Evolutionary conservation across 106 monocot genomes (phyloP).

Genomic region (Platanthera guangdongensis): DNA sequence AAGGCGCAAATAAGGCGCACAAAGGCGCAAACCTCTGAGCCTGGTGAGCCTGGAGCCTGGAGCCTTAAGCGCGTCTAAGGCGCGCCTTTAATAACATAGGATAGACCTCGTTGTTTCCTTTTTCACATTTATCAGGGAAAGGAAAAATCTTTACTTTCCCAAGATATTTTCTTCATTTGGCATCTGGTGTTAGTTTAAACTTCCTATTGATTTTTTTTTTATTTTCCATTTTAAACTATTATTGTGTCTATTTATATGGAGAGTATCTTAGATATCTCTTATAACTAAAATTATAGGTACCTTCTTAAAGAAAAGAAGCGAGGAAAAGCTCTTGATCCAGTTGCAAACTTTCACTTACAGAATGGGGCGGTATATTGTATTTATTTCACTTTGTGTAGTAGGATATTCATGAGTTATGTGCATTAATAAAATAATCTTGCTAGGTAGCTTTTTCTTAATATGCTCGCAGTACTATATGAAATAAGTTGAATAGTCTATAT

Average conservation of each 20-base stretch:
- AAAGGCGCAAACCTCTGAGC: too few relatives aligned
- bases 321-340: constrained; percentile 73
- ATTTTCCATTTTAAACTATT: neutral
- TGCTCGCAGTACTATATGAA: too few relatives aligned
- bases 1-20: too few relatives aligned
- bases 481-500: too few relatives aligned
- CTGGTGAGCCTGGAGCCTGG: too few relatives aligned
- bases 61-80: too few relatives aligned
- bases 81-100: too few relatives aligned
- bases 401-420: constrained; percentile 3
- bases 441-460: too few relatives aligned
- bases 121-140: neutral
- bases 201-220: neutral
- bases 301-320: constrained; percentile 72
- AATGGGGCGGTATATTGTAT: constrained; percentile 74
- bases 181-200: neutral
- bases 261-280: neutral
- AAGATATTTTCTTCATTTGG: neutral
- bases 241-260: neutral
- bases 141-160: neutral
- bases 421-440: neutral
- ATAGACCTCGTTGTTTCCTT: neutral
- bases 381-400: neutral
- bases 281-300: constrained; percentile 35
- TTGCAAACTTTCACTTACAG: constrained; percentile 89